A percentile compares a stretch with the other conserved stretches of the same genome.
Evolutionary conservation across 2,329 filamentous ascomycete species (phyloP).

Genomic region (Beauveria brongniartii): DNA sequence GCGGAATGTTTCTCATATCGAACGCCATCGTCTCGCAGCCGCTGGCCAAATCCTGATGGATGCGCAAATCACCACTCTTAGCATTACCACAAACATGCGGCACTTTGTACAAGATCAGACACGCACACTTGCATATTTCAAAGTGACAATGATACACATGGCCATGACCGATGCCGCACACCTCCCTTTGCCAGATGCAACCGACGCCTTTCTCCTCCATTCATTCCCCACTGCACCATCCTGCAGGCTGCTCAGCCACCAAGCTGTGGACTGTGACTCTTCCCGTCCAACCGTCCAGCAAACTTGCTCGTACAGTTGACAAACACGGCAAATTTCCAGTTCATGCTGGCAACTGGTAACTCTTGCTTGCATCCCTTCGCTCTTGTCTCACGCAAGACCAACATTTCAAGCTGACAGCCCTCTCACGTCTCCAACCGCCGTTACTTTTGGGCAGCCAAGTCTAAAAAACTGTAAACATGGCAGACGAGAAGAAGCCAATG

Average conservation of each 20-base stretch:
- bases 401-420: background rate
- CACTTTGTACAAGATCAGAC: too few relatives aligned
- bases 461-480: background rate
- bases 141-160: background rate
- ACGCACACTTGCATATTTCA: background rate
- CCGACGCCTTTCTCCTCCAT: background rate
- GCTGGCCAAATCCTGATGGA: background rate
- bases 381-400: background rate
- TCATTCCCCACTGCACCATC: constrained; percentile 4
- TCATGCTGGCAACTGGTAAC: background rate
- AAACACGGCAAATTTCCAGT: background rate
- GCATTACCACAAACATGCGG: background rate
- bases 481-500: background rate
- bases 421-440: background rate
- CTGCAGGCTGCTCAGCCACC: background rate
- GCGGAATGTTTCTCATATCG: background rate
- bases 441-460: background rate
- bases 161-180: constrained; percentile 1
- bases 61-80: background rate
- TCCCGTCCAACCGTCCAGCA: background rate
- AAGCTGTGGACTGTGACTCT: constrained; percentile 4
- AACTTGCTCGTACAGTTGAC: background rate
- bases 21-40: background rate
- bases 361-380: background rate
- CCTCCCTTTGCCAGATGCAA: constrained; percentile 1